Conservation (phyloP, 2,329 filamentous ascomycete species). For the Pestalotiopsis fici region DNA sequence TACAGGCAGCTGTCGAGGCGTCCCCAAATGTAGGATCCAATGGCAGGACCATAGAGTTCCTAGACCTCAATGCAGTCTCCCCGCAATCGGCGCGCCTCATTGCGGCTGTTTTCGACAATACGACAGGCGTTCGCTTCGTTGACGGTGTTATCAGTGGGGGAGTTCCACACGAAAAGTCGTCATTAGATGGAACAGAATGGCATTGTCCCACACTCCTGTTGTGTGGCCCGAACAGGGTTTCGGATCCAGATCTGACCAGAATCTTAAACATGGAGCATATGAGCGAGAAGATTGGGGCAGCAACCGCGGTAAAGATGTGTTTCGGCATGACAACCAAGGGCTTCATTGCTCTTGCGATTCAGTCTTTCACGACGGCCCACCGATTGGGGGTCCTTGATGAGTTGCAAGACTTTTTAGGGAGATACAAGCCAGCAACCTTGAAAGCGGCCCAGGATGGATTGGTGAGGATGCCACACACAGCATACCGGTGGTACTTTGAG, state of each 20-base stretch:
- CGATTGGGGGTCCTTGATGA: background rate
- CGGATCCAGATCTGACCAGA: background rate
- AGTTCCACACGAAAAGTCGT: background rate
- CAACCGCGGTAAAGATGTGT: slow-evolving; percentile 2
- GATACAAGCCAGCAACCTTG: slow-evolving; percentile 4
- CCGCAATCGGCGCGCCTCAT: background rate
- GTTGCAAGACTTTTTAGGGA: background rate
- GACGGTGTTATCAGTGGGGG: background rate
- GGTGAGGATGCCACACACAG: slow-evolving; percentile 1
- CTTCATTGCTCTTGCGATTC: background rate
- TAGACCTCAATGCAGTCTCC: background rate
- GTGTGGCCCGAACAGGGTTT: background rate
- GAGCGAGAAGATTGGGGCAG: slow-evolving; percentile 1
- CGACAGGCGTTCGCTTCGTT: background rate
- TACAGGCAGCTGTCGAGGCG: background rate
- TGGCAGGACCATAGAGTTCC: background rate
- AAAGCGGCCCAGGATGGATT: slow-evolving; percentile 1
- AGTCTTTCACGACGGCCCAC: background rate
- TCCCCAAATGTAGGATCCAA: background rate
- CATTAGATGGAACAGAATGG: background rate
- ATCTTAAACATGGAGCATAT: slow-evolving; percentile 2
- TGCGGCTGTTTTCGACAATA: background rate
- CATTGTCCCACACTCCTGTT: background rate
- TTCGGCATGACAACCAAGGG: slow-evolving; percentile 5
- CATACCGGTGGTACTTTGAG: background rate